Conservation (phyloP, 352 stramenopile species). For the Poterioochromonas sp. region DNA sequence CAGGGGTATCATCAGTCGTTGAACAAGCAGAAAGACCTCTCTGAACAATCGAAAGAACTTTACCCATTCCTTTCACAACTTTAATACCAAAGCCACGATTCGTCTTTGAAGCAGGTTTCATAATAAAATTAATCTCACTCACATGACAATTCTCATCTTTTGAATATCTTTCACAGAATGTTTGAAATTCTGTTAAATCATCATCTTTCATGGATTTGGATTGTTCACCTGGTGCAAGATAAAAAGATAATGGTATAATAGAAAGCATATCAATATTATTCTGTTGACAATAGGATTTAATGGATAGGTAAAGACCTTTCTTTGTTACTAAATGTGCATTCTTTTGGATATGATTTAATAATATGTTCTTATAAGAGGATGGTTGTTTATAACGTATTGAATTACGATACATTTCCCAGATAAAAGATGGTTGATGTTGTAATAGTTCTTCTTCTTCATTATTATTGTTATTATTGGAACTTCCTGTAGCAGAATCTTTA, state of each 20-base stretch:
- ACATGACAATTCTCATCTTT: background rate
- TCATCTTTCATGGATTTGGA: background rate
- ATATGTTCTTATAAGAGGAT: background rate
- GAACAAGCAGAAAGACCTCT: background rate
- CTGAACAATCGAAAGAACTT: background rate
- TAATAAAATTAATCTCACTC: background rate
- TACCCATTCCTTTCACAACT: background rate
- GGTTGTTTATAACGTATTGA: background rate
- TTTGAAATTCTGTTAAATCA: background rate
- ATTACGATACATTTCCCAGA: slow-evolving; percentile 23
- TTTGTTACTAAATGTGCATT: slow-evolving; percentile 18
- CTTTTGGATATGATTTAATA: slow-evolving; percentile 23
- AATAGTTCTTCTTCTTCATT: background rate
- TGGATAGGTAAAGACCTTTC: slow-evolving; percentile 8
- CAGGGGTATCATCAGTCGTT: too few relatives aligned
- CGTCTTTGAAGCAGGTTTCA: slow-evolving; percentile 17
- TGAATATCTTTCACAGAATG: background rate
- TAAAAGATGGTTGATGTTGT: background rate
- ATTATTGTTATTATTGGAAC: background rate
- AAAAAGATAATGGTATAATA: slow-evolving; percentile 1
- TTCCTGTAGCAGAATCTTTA: background rate
- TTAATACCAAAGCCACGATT: slow-evolving; percentile 26
- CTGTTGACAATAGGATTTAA: slow-evolving; percentile 7
- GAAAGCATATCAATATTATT: background rate
- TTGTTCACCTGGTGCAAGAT: background rate